Percentiles rank a stretch among this genome's conserved stretches.
Conservation (phyloP, 2,329 filamentous ascomycete species). For the Emydomyces testavorans region DNA sequence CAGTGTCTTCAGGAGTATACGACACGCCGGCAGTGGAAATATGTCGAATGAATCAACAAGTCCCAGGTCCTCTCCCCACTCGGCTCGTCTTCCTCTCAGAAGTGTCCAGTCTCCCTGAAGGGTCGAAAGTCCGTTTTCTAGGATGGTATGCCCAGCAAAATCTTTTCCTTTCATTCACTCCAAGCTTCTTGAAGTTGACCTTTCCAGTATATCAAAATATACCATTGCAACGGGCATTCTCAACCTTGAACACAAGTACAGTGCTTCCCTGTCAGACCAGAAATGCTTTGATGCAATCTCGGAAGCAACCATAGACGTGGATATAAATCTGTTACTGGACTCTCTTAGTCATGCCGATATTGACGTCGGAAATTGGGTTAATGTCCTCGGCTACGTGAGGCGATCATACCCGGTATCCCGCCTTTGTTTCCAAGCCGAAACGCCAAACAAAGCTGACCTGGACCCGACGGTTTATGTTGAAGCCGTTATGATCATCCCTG, state of each 20-base stretch:
- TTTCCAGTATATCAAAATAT: slow-evolving; percentile 49
- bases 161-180: slow-evolving; percentile 5
- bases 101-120: slow-evolving; percentile 41
- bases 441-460: neutral
- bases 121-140: slow-evolving; percentile 79
- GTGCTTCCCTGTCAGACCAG: slow-evolving; percentile 20
- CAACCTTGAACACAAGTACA: slow-evolving; percentile 56
- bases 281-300: neutral
- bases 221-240: slow-evolving; percentile 48
- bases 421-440: neutral
- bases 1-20: no score
- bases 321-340: slow-evolving; percentile 60
- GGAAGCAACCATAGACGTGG: slow-evolving; percentile 45
- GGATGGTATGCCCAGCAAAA: slow-evolving; percentile 58
- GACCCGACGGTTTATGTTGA: slow-evolving; percentile 45
- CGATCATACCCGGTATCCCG: slow-evolving; percentile 15
- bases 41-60: slow-evolving; percentile 23
- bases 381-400: slow-evolving; percentile 70
- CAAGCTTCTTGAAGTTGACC: neutral
- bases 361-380: slow-evolving; percentile 72
- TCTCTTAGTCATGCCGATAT: slow-evolving; percentile 52
- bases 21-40: no score
- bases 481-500: slow-evolving; percentile 65
- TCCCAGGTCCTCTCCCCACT: slow-evolving; percentile 51
- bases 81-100: slow-evolving; percentile 53